Percentiles rank a stretch among this genome's conserved stretches.
Conservation (phyloP, 257 asterid genomes). For the Solanum sitiens region DNA sequence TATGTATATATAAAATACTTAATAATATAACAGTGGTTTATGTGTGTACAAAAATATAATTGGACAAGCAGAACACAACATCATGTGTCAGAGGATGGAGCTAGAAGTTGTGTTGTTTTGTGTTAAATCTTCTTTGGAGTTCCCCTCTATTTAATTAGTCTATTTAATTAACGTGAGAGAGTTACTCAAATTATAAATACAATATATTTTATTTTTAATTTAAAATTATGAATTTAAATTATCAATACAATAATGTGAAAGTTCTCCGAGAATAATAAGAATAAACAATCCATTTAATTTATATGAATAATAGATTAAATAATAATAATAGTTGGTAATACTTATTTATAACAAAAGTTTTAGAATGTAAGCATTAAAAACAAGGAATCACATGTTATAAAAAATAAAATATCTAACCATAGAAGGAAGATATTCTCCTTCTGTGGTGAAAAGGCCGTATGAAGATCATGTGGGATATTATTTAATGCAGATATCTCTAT, state of each 20-base stretch:
- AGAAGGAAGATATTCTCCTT: background rate
- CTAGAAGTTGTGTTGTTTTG: background rate
- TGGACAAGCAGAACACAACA: no score
- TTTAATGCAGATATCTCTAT: background rate
- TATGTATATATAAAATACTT: background rate
- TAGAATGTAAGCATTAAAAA: background rate
- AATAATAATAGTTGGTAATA: background rate
- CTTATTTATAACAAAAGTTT: background rate
- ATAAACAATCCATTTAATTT: background rate
- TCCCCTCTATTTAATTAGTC: background rate
- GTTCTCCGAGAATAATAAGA: accelerated
- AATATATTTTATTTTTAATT: no score
- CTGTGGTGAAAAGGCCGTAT: background rate
- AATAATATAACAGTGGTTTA: background rate
- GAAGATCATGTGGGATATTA: background rate
- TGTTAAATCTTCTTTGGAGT: background rate
- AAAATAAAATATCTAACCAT: background rate
- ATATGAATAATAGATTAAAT: background rate
- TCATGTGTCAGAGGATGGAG: background rate
- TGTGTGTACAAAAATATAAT: background rate
- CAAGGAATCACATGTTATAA: background rate
- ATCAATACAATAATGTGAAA: accelerated
- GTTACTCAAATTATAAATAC: accelerated
- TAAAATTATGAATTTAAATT: no score
- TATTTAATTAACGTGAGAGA: background rate